Evolutionary conservation across 768 basidiomycete species (phyloP), one percentile per base, ranked within the genome.

Genomic region (Galerina marginata): DNA sequence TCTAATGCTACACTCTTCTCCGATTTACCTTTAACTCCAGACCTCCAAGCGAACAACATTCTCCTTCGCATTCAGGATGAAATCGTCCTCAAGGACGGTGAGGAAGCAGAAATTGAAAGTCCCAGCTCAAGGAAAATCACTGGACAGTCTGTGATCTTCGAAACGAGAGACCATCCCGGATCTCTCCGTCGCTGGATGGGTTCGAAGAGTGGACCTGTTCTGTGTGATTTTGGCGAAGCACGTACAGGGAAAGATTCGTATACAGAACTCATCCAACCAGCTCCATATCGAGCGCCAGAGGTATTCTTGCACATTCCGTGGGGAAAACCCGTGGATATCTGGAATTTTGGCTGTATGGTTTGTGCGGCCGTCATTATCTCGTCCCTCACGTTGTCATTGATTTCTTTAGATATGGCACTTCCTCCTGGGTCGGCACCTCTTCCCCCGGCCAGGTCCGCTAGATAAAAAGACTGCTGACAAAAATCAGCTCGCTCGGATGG

Each of bases 311-410:
- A 58, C 9, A 38, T 69, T 6, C 67, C 69, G 10, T 75, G 73
- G 74, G 50, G 61, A 42, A 43, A 63, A 37, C 56, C 58, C 26
- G 67, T 71, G 4, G 74, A 75, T 60, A 68, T 75, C n/a, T 75
- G 74, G 72, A 74, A 67, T 56, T 37, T 72, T 25, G 74, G 69
- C 6, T 62, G 65, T 33, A 51, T 72, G 68, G 74, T 74, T 47
- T 6, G 73, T 48, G 44, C 45, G 47, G 25, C 23, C 33, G 53
- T 51, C 57, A 29, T 36, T 40, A 36, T 20, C 20, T 29, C 47
- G 23, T 50, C 47, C 38, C 47, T 49, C 47, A 51, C 39, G 50
- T 16, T 38, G 29, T 51, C 20, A 26, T 43, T 43, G 26, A 36
- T 48, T 29, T 43, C 25, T 16, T 40, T 44, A 50, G 49, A 12